Conservation (phyloP, 148 eudicot species). For the Amaranthus palmeri region DNA sequence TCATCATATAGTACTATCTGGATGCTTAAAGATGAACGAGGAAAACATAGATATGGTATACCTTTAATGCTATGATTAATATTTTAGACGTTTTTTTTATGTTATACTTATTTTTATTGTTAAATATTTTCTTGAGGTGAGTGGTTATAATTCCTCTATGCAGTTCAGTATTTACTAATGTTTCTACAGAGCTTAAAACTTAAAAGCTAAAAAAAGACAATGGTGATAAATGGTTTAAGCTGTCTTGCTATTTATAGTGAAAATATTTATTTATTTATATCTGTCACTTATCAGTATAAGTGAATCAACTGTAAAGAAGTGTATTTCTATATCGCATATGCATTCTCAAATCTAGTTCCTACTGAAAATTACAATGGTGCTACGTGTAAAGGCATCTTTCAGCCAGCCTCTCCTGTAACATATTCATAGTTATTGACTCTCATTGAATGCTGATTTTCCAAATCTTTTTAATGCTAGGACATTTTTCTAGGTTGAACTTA, state of each 20-base stretch:
- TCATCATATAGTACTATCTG: conserved; percentile 48
- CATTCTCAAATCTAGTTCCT: background rate
- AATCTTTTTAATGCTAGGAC: too few relatives aligned
- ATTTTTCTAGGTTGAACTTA: too few relatives aligned
- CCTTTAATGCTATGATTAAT: conserved; percentile 10
- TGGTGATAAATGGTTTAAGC: background rate
- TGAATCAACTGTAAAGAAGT: background rate
- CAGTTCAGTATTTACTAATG: background rate
- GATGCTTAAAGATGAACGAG: conserved; percentile 57
- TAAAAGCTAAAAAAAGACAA: background rate
- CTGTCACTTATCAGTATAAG: background rate
- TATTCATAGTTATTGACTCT: background rate
- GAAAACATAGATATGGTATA: conserved; percentile 63
- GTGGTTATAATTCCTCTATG: background rate
- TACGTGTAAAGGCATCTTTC: background rate
- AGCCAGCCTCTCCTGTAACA: background rate
- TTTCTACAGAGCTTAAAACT: background rate
- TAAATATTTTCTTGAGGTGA: background rate
- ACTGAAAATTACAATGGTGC: background rate
- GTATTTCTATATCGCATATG: background rate
- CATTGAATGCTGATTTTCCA: background rate
- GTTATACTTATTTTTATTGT: background rate
- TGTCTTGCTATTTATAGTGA: background rate
- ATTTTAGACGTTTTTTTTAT: background rate
- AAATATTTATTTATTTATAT: background rate